These are phyloP conservation scores for Starmerella ratchasimensis DNA, from an alignment of 805 yeast genomes.

Conservation along the genomic window DNA sequence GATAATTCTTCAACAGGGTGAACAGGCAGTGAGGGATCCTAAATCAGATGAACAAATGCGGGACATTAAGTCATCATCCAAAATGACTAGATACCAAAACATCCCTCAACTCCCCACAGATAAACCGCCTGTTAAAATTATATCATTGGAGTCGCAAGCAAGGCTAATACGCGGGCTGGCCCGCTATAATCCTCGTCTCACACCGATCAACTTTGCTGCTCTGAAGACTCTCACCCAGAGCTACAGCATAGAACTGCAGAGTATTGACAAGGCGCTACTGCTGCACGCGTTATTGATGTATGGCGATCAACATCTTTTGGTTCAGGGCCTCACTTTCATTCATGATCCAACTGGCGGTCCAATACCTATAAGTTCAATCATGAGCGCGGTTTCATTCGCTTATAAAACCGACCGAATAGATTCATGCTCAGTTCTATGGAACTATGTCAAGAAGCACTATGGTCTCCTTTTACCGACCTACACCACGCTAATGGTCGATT, in stretches of 20 bases:
- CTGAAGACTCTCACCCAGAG: conserved; percentile 1
- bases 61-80: too few relatives aligned
- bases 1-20: conserved; percentile 2
- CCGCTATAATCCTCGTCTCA: conserved; percentile 14
- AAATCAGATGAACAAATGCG: too few relatives aligned
- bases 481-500: conserved; percentile 6
- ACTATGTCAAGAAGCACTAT: conserved; percentile 6
- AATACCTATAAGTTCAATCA: conserved; percentile 9
- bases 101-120: too few relatives aligned
- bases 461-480: conserved; percentile 3
- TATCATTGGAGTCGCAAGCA: background rate
- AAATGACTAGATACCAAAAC: too few relatives aligned
- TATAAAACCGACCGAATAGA: background rate
- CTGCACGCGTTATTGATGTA: conserved; percentile 6
- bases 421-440: conserved; percentile 7
- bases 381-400: conserved; percentile 8
- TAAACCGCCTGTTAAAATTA: background rate
- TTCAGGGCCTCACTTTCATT: conserved; percentile 5
- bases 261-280: conserved; percentile 12
- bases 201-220: conserved; percentile 14
- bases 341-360: conserved; percentile 4
- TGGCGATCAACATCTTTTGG: conserved; percentile 9
- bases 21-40: too few relatives aligned
- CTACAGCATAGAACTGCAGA: conserved; percentile 2
- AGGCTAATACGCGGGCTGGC: conserved; percentile 12